Base-by-base conservation (phyloP, 129 eudicot genomes). In the Erigeron canadensis region DNA sequence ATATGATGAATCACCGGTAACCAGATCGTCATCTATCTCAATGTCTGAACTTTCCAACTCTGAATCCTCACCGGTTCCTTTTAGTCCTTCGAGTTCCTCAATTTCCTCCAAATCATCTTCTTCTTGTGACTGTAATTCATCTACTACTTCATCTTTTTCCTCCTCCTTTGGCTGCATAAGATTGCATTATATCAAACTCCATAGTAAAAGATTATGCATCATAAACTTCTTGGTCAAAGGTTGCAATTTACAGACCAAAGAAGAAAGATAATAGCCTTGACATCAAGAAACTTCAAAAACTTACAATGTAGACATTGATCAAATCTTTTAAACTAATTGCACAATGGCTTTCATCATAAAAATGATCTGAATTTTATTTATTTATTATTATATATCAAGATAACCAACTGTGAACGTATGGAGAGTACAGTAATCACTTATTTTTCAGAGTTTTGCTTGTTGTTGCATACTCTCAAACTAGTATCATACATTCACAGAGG, bases 31-130 rank as follows among this genome's bases (percentile, higher is more conserved):
- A 67, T 76, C 81, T 17, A 81, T 84, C 59, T 87, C 95, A 42
- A 81, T 18, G 71, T 84, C 90, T 42, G 87, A 83, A 53, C 37
- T 77, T 9, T 80, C 89, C 13, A 16, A 76, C 42, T 84, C 86
- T 19, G 79, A 77, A 68, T 79, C 91, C 13, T 66, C 88, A 1
- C 76, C 68, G n/a, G 67, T 65, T 50, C 43, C 92, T 63, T 87
- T 78, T 57, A 93, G 68, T 42, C 83, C 97, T 43, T 75, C 82
- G 41, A 94, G 87, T 81, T 87, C 94, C 4, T 81, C 80, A 76
- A 94, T 94, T 41, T 94, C 99, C 75, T 94, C 97, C 78, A 90
- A 63, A 69, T 94, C 99, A 15, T 69, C 91, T 37, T 81, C 93
- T 76, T 94, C 99, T 47, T 90, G 96, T 13, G 93, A 78, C 66